Percentiles rank a stretch among this genome's conserved stretches.
Evolutionary conservation across 257 asterid genomes (phyloP).

Genomic region (Avicennia marina): DNA sequence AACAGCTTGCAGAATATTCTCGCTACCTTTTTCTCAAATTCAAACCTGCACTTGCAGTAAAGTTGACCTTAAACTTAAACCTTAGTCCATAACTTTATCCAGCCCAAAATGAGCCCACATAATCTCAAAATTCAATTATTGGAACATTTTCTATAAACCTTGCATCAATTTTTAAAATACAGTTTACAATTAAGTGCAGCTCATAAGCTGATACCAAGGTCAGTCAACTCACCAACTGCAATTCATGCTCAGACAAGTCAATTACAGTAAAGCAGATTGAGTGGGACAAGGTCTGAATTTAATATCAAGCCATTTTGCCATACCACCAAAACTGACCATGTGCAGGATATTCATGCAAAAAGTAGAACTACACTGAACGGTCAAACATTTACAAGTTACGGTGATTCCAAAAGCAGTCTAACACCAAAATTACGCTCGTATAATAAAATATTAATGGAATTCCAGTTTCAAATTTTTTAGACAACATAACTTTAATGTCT

Average conservation of each 20-base stretch:
- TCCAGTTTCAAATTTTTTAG: too few relatives aligned
- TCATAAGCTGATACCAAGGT: not conserved
- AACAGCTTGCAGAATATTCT: not conserved
- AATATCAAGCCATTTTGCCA: too few relatives aligned
- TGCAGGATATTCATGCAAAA: too few relatives aligned
- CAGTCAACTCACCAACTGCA: not conserved
- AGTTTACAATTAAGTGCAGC: not conserved
- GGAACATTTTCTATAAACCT: not conserved
- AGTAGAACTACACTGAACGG: too few relatives aligned
- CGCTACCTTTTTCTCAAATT: not conserved
- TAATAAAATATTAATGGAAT: too few relatives aligned
- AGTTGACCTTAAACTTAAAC: not conserved
- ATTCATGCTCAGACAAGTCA: not conserved
- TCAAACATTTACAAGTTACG: too few relatives aligned
- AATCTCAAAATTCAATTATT: not conserved
- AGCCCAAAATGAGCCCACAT: not conserved
- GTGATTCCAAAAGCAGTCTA: too few relatives aligned
- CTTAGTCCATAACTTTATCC: not conserved
- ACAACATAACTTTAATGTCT: too few relatives aligned
- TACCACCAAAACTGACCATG: too few relatives aligned
- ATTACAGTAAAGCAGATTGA: not conserved
- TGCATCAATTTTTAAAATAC: not conserved
- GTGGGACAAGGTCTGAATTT: not conserved
- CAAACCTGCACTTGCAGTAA: not conserved
- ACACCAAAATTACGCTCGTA: too few relatives aligned